Conservation (phyloP, 768 basidiomycete genomes). For the Leucocoprinus leucothites region DNA sequence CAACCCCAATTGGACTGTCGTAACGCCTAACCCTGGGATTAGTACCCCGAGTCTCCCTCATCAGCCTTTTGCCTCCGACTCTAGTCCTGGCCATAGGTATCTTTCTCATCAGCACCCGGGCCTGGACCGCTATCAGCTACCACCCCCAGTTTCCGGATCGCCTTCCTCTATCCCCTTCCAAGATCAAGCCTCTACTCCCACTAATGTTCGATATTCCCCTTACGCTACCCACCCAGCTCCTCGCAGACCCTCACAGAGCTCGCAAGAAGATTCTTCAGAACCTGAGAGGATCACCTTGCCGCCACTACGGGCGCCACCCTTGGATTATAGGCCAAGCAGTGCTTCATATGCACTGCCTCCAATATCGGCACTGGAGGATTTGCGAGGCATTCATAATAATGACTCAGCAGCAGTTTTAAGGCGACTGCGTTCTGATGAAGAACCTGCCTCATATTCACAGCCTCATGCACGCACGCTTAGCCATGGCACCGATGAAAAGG, state of each 20-base stretch:
- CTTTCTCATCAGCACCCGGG: slow-evolving; percentile 4
- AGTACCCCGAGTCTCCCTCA: slow-evolving; percentile 17
- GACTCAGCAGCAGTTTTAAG: slow-evolving; percentile 68
- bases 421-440: slow-evolving; percentile 58
- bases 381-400: slow-evolving; percentile 45
- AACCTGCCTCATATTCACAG: slow-evolving; percentile 17
- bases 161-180: neutral
- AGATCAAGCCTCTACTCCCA: neutral
- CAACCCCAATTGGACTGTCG: slow-evolving; percentile 44
- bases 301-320: slow-evolving; percentile 34
- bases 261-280: slow-evolving; percentile 28
- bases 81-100: slow-evolving; percentile 10
- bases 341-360: slow-evolving; percentile 59
- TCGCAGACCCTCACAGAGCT: slow-evolving; percentile 21
- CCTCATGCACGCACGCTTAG: slow-evolving; percentile 19
- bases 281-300: slow-evolving; percentile 36
- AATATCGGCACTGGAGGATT: slow-evolving; percentile 65
- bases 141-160: slow-evolving; percentile 1
- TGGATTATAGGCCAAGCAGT: slow-evolving; percentile 22
- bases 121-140: slow-evolving; percentile 12
- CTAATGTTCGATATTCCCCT: slow-evolving; percentile 24
- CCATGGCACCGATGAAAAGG: slow-evolving; percentile 22
- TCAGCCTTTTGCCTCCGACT: slow-evolving; percentile 14
- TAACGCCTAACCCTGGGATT: slow-evolving; percentile 32
- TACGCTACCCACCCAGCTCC: slow-evolving; percentile 17